These are phyloP conservation scores for Gracilaria domingensis DNA, from an alignment of 23 red algal species.

Conservation along the genomic window DNA sequence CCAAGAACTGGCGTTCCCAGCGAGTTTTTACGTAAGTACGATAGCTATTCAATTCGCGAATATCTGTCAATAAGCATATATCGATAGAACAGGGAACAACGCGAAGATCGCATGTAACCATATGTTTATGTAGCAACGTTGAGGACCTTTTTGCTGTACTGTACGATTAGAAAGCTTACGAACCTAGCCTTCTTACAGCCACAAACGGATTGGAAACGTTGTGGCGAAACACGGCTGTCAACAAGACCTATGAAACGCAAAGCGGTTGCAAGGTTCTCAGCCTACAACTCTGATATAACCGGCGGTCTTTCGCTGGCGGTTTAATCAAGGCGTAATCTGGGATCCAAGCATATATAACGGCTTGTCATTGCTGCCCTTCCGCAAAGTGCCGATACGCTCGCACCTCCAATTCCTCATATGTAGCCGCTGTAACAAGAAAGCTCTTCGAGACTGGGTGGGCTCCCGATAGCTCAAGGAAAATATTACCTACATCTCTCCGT, in stretches of 20 bases:
- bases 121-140: not conserved
- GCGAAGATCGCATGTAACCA: constrained; percentile 8
- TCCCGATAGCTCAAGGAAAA: not conserved
- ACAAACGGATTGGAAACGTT: constrained; percentile 40
- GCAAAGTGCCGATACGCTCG: not conserved
- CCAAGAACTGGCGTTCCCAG: constrained; percentile 6
- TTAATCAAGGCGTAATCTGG: not conserved
- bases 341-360: constrained; percentile 31
- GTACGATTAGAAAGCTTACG: not conserved
- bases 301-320: not conserved
- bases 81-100: constrained; percentile 12
- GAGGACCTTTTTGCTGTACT: constrained; percentile 32
- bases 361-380: constrained; percentile 37
- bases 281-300: not conserved
- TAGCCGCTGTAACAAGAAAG: constrained; percentile 20
- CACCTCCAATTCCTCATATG: constrained; percentile 48
- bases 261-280: constrained; percentile 6
- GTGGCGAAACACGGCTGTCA: constrained; percentile 9
- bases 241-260: constrained; percentile 10
- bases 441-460: not conserved
- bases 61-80: not conserved
- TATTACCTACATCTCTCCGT: not conserved
- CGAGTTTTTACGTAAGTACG: not conserved
- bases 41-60: constrained; percentile 8
- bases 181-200: not conserved